These are phyloP conservation scores for Scenedesmus sp. DNA, from an alignment of 163 green algal species.

Conservation along the genomic window DNA sequence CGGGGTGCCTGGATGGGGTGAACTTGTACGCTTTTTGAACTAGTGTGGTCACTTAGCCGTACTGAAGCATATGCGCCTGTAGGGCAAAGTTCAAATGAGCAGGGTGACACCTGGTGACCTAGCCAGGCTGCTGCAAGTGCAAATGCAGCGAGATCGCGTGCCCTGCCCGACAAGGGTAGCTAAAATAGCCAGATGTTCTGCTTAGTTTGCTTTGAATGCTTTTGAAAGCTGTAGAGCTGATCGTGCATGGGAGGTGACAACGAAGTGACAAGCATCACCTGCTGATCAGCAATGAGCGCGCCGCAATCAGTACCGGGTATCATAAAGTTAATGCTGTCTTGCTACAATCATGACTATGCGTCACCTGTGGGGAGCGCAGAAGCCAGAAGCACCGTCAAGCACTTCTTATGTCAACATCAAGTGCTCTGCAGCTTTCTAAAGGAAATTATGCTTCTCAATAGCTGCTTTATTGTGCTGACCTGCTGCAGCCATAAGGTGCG, in stretches of 20 bases:
- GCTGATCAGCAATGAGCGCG: neutral
- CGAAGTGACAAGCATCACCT: too few species aligned
- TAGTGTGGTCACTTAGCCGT: neutral
- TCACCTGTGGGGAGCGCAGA: neutral
- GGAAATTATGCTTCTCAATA: too few species aligned
- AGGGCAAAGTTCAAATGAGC: neutral
- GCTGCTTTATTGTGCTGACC: too few species aligned
- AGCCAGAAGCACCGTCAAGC: neutral
- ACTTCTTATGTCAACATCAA: neutral
- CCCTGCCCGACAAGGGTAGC: neutral
- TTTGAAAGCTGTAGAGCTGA: neutral
- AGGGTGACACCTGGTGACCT: neutral
- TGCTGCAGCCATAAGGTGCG: neutral
- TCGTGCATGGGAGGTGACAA: neutral
- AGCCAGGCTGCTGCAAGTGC: neutral
- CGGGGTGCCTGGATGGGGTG: neutral
- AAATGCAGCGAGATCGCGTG: neutral
- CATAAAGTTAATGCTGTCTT: too few species aligned
- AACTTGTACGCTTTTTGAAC: neutral
- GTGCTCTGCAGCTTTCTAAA: neutral
- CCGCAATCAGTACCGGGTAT: neutral
- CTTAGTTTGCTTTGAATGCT: neutral
- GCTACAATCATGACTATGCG: too few species aligned
- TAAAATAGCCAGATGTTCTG: neutral
- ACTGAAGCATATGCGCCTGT: neutral